Base-by-base conservation (phyloP, 495 filamentous ascomycete genomes). In the Aspergillus homomorphus region DNA sequence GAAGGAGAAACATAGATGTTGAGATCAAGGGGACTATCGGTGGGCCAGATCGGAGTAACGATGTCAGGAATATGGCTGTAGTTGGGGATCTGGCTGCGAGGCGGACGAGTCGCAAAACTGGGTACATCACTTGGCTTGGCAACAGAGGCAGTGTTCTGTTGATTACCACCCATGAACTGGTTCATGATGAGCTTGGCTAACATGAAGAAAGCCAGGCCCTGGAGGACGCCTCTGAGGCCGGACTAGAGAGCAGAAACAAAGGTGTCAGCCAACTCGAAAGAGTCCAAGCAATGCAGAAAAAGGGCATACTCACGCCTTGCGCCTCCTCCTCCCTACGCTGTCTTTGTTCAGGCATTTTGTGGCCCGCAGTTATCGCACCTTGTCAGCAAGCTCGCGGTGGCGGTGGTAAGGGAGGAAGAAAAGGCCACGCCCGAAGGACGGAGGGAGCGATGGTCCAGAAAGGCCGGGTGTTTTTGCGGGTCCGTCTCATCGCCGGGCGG, bases 11-110 rank as follows among this genome's bases (percentile, higher is more conserved):
- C 82, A 66, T 93, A 94, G 63, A 98, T 81, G 55, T 82, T 81
- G 62, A 98, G 84, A 75, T 98, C 94, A 60, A 98, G 65, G 43
- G 82, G 72, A 64, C 84, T 89, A 69, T 93, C 84, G 19, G 78
- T 62, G 0, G 89, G 85, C 94, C 94, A 98, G 66, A 98, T 93
- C 5, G 95, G 91, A 12, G 88, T 86, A 57, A 96, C 80, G 24
- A 79, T 73, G 56, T 92, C 84, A 23, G 94, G 93, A 53, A 94
- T 75, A 20, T 78, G 70, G 68, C 81, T 91, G 76, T 90, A 94
- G 28, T 80, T 66, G 43, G 84, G 80, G 54, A 87, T 84, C 61
- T 87, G 74, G 61, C 84, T 75, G 26, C 64, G 73, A 53, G 76
- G 61, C 16, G 87, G 86, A 58, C 90, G 85, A 59, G 85, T 80